phyloP scores from a whole-genome alignment of 2,329 filamentous ascomycete species.

The Chaetothyriales sp. region DNA sequence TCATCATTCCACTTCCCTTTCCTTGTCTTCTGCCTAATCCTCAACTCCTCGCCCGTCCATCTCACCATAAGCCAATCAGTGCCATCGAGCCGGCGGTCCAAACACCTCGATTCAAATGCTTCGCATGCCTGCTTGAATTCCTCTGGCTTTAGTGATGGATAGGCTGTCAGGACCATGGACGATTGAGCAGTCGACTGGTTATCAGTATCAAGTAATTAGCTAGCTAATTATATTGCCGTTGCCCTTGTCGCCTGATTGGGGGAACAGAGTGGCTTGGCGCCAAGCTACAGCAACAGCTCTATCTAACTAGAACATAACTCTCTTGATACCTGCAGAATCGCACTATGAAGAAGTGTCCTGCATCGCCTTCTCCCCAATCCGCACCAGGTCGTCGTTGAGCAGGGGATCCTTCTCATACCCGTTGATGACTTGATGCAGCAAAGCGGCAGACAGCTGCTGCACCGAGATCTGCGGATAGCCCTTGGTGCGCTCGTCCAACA shows the following conservation, averaged over 20 bases:
- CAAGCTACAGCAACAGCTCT: too few relatives aligned
- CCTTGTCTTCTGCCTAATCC: conserved; percentile 8
- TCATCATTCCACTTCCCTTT: conserved; percentile 2
- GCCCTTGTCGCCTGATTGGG: too few relatives aligned
- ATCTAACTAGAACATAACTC: too few relatives aligned
- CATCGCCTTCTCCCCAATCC: conserved; percentile 23
- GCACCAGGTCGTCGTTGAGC: conserved; percentile 30
- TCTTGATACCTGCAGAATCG: too few relatives aligned
- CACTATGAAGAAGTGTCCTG: too few relatives aligned
- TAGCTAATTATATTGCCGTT: too few relatives aligned
- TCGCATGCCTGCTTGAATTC: conserved; percentile 56
- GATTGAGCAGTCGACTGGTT: background rate
- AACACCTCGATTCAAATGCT: conserved; percentile 33
- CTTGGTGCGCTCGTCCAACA: conserved; percentile 13
- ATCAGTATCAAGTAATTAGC: too few relatives aligned
- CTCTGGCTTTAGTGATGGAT: conserved; percentile 46
- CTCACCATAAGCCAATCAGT: conserved; percentile 14
- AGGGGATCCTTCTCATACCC: conserved; percentile 37
- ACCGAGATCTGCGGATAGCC: conserved; percentile 18
- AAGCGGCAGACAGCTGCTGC: conserved; percentile 28
- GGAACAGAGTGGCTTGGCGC: too few relatives aligned
- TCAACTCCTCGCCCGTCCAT: conserved; percentile 11
- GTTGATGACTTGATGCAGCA: conserved; percentile 33
- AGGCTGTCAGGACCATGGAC: conserved; percentile 21
- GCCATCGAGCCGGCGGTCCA: conserved; percentile 4